Evolutionary conservation across 1,139 yeast genomes (phyloP), one percentile per base, ranked within the genome.

Genomic region (Blastobotrys arbuscula): DNA sequence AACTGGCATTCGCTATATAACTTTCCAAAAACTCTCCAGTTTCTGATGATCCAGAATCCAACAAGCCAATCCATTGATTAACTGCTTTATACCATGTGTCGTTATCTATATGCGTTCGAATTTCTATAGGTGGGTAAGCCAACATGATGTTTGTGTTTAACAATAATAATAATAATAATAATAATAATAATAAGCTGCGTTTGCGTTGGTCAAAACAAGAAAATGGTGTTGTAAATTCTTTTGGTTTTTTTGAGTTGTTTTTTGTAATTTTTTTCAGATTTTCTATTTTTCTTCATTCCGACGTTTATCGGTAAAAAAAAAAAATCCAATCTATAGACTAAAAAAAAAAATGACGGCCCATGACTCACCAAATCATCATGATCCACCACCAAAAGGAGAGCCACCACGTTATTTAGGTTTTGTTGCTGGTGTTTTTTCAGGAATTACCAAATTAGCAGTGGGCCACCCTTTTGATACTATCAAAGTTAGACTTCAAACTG

Each of bases 401-500:
- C 47, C 59, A 4, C 62, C 63, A 2, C 44, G 59, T 39, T 55
- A 59, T 45, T 55, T 56, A 19, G 96, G 96, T 15, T 88, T 87
- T 61, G 76, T 87, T 13, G 96, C 96, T 2, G 96, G 96, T 6
- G 80, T 85, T 61, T 84, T 84, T 61, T 82, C 92, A 0, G 96
- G 96, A 18, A 78, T 87, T 34, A 84, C 86, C 60, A 89, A 89
- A 65, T 84, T 88, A 59, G 80, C 84, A 0, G 96, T 89, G 16
- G 96, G 97, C 1, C 96, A 89, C 64, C 96, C 97, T 6, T 88
- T 89, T 59, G 97, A 89, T 63, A 86, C 96, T 1, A 80, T 89
- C 56, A 89, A 89, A 62, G 96, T 88, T 23, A 72, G 97, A 46
- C 71, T 89, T 41, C 97, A 89, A 62, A 88, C 96, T 0, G 84